Base-by-base conservation (phyloP, 352 stramenopile genomes). In the Phytophthora fragariaefolia region DNA sequence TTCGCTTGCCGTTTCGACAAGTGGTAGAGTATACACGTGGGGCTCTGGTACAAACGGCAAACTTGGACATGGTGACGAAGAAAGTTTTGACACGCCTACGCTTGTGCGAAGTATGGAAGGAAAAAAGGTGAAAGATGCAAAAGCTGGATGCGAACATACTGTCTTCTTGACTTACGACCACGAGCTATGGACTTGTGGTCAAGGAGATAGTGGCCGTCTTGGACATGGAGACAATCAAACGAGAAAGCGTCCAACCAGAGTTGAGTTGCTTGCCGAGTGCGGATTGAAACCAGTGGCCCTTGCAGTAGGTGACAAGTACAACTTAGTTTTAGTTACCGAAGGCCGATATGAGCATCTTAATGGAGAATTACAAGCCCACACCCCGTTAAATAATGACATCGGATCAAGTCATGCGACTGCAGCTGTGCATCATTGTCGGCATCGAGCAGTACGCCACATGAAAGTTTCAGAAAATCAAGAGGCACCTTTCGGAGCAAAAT, bases 301-400 rank as follows among this genome's bases (percentile, higher is more conserved):
- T 40, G 88, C 88, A 20, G 88, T 94, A 10, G 88, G 88, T 9
- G 88, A 96, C 69, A 96, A 96, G 63, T 96, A 96, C 51, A 96
- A 94, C 28, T 71, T 96, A 7, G 69, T 96, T 36, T 60, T 96
- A 15, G 86, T 91, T 34, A 49, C 20, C n/a, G 65, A 76, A 8
- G 26, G n/a, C 30, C 46, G 64, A 34, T 40, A 30, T 18, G 68
- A 65, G 23, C 6, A 46, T 40, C 24, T 63, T 12, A 58, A 9
- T 2, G 43, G 56, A 7, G 2, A n/a, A n/a, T 10, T 49, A 43
- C 9, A 62, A 71, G 18, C 0, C 49, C 58, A 12, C 6, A 32
- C 38, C 3, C 38, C 12, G 54, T 17, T 42, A 7, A 18, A 23
- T 6, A 18, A 46, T 40, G 9, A 12, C 18, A n/a, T 22, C 28